A percentile compares a stretch with the other conserved stretches of the same genome.
Evolutionary conservation across 345 rosid species (phyloP).

Genomic region (Eucalyptus rudis): DNA sequence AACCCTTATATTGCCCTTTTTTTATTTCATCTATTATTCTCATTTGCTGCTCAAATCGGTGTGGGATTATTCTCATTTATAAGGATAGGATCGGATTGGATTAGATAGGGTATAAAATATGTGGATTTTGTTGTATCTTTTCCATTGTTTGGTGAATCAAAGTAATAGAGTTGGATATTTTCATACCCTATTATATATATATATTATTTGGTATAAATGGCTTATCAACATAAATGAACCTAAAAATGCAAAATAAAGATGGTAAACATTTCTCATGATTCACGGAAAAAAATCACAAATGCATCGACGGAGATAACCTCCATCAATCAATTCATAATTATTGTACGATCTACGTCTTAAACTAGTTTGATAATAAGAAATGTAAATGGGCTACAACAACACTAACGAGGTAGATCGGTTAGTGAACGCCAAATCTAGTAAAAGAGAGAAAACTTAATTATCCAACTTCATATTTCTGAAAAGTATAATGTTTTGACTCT

Average conservation of each 20-base stretch:
- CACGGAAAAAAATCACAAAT: neutral
- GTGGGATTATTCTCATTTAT: neutral
- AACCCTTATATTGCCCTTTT: neutral
- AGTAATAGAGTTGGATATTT: no score
- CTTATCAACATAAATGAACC: neutral
- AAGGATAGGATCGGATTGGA: no score
- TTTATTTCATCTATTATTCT: neutral
- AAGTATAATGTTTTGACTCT: neutral
- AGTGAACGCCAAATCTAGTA: neutral
- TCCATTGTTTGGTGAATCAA: neutral
- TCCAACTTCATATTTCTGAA: neutral
- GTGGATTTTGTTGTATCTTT: neutral
- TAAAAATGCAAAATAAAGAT: neutral
- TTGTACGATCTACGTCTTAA: no score
- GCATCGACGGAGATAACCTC: neutral
- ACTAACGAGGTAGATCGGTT: rapidly evolving
- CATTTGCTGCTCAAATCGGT: neutral
- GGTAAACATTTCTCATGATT: neutral
- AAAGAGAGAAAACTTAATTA: no score
- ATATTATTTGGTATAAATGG: neutral
- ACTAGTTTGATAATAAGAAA: neutral
- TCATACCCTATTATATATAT: no score
- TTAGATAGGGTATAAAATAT: no score
- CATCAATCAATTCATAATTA: neutral
- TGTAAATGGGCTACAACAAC: neutral